phyloP scores from a whole-genome alignment of 768 basidiomycete genomes.

The Agrocybe praecox region DNA sequence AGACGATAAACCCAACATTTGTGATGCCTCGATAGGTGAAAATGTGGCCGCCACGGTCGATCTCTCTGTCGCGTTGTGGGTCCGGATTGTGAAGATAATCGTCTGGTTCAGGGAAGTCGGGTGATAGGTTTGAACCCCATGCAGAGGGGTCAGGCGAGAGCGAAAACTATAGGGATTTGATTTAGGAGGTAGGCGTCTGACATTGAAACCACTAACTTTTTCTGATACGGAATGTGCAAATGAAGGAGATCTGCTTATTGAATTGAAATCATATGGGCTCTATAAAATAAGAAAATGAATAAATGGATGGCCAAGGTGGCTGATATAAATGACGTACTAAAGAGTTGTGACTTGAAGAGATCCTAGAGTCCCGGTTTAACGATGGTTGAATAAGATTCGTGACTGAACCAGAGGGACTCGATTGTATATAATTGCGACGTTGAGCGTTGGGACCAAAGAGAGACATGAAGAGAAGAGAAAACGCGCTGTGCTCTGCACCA shows the following conservation, averaged over 20 bases:
- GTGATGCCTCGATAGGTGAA: constrained; percentile 71
- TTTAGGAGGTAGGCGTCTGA: not conserved
- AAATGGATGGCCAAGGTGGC: not conserved
- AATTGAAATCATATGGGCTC: constrained; percentile 13
- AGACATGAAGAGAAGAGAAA: constrained; percentile 28
- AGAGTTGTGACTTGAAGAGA: constrained; percentile 37
- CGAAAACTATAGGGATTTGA: constrained; percentile 52
- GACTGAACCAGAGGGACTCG: constrained; percentile 49
- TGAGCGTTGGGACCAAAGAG: constrained; percentile 38
- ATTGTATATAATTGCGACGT: constrained; percentile 41
- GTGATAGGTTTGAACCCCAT: constrained; percentile 72
- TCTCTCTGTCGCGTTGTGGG: constrained; percentile 59
- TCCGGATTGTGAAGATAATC: constrained; percentile 78
- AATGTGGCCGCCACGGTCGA: constrained; percentile 46
- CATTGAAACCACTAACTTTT: constrained; percentile 40
- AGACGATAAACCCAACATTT: constrained; percentile 69
- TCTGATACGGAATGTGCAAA: constrained; percentile 51
- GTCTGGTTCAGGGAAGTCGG: constrained; percentile 59
- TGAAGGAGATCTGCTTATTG: constrained; percentile 10
- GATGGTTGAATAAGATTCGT: constrained; percentile 47
- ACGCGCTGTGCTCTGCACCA: not conserved
- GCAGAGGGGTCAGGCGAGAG: constrained; percentile 71
- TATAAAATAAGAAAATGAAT: not conserved
- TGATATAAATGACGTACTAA: constrained; percentile 34
- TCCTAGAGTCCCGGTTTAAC: constrained; percentile 7